phyloP scores from a whole-genome alignment of 441 rosid genomes.

The Populus trichocarpa region DNA sequence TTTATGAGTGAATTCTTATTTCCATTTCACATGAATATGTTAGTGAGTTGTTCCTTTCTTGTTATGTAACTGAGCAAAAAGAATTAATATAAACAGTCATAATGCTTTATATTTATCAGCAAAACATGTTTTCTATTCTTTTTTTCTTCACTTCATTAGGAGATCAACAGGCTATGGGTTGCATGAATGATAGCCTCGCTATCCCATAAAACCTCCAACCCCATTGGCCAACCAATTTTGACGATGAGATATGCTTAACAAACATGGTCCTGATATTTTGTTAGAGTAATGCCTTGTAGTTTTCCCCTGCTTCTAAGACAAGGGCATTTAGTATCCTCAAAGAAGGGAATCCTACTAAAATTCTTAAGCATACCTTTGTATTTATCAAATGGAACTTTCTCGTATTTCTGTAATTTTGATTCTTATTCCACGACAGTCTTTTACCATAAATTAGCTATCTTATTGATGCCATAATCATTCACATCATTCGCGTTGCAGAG shows the following conservation, averaged over 20 bases:
- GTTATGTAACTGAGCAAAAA: not conserved
- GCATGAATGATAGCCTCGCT: not conserved
- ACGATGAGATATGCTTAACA: not conserved
- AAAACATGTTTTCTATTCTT: not conserved
- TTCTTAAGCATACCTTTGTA: not conserved
- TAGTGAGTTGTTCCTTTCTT: not conserved
- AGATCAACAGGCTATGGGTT: not conserved
- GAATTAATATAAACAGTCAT: not conserved
- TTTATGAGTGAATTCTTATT: not conserved
- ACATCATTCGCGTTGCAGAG: constrained; percentile 34
- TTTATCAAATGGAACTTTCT: not conserved
- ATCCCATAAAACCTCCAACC: not conserved
- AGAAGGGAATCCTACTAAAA: not conserved
- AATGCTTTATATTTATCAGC: not conserved
- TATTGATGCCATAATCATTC: not conserved
- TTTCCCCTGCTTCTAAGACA: too few relatives aligned
- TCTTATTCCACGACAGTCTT: not conserved
- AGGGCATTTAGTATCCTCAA: not conserved
- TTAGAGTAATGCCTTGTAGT: not conserved
- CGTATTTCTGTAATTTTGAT: not conserved
- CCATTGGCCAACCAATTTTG: not conserved
- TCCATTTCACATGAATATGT: not conserved
- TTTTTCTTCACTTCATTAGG: not conserved
- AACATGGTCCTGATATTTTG: not conserved
- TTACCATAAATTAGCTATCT: not conserved